A percentile compares a stretch with the other conserved stretches of the same genome.
Conservation (phyloP, 495 filamentous ascomycete species). For the Penicillium pancosmium region DNA sequence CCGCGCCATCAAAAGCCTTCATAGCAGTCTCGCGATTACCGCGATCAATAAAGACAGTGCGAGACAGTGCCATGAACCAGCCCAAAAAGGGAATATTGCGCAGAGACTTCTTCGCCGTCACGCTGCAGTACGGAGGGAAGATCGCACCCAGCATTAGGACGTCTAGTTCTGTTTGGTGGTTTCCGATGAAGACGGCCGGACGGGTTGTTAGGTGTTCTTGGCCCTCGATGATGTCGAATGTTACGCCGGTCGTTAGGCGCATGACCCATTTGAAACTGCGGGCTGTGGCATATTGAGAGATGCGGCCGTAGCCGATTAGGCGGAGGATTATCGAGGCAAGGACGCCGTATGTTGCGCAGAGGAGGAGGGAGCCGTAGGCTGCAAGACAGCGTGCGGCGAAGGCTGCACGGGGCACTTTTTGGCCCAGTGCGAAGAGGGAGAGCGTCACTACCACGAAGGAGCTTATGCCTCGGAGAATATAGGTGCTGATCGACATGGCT, state of each 20-base stretch:
- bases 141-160: conserved; percentile 84
- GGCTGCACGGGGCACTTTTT: conserved; percentile 56
- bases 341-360: conserved; percentile 77
- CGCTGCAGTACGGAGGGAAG: conserved; percentile 89
- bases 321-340: conserved; percentile 72
- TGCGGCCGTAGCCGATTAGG: conserved; percentile 67
- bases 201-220: conserved; percentile 65
- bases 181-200: conserved; percentile 88
- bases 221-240: conserved; percentile 73
- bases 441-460: conserved; percentile 58
- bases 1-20: conserved; percentile 81
- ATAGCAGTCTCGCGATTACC: conserved; percentile 78
- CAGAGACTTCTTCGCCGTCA: conserved; percentile 89
- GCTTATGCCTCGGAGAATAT: conserved; percentile 54
- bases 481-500: conserved; percentile 48
- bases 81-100: conserved; percentile 84
- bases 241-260: conserved; percentile 74
- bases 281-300: conserved; percentile 84
- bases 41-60: conserved; percentile 94
- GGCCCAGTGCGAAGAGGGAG: conserved; percentile 59
- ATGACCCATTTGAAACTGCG: conserved; percentile 83
- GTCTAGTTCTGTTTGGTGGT: conserved; percentile 95
- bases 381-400: conserved; percentile 76
- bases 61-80: conserved; percentile 93
- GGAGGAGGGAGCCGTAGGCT: conserved; percentile 64